Evolutionary conservation across 116 monocot genomes (phyloP).

Genomic region (Papilionanthe hybrid): DNA sequence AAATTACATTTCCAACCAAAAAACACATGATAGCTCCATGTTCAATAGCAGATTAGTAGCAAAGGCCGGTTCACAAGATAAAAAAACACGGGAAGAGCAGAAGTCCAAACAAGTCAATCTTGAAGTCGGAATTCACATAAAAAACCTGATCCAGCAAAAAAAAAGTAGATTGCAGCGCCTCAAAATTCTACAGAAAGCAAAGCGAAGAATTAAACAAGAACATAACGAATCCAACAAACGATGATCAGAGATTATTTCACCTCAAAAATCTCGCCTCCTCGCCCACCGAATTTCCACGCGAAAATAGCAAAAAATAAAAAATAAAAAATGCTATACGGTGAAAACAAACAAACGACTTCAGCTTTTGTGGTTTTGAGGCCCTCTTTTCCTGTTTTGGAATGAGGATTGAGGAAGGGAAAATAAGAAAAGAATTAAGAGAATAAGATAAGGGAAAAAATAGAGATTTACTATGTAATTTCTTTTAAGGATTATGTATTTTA

Average conservation of each 20-base stretch:
- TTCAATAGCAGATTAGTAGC: background rate
- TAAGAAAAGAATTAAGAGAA: no score
- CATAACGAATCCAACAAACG: background rate
- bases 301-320: background rate
- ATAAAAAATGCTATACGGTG: background rate
- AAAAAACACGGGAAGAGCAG: background rate
- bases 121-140: background rate
- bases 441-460: no score
- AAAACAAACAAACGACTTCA: no score
- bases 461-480: no score
- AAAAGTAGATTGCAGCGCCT: background rate
- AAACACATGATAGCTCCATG: background rate
- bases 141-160: background rate
- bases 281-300: background rate
- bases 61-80: background rate
- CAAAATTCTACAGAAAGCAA: background rate
- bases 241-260: background rate
- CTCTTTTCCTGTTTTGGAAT: no score
- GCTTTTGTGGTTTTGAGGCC: no score
- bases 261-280: constrained; percentile 1
- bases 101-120: background rate
- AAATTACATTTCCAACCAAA: background rate
- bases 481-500: no score
- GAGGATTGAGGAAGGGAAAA: no score
- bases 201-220: background rate